Percentiles rank a stretch among this genome's conserved stretches.
phyloP scores from a whole-genome alignment of 2,329 filamentous ascomycete genomes.

The Aspergillus calidoustus region DNA sequence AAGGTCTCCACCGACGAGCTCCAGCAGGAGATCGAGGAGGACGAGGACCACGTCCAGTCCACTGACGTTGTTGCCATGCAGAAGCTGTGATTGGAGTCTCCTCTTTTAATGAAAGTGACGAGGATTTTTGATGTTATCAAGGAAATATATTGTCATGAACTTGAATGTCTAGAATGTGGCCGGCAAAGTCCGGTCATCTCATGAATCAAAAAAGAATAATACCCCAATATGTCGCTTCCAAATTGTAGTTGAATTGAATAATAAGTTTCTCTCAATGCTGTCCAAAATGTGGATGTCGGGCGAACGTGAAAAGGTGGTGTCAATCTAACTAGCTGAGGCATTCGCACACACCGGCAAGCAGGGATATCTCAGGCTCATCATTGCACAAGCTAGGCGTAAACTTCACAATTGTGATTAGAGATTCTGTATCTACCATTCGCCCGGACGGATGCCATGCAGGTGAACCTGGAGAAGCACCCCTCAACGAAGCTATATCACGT shows the following conservation, averaged over 20 bases:
- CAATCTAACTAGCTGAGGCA: background rate
- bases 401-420: background rate
- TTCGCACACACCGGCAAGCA: background rate
- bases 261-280: background rate
- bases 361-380: background rate
- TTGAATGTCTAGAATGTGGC: conserved; percentile 35
- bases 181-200: conserved; percentile 30
- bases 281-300: background rate
- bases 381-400: background rate
- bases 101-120: conserved; percentile 40
- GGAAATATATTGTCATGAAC: conserved; percentile 44
- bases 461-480: too few species aligned
- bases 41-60: conserved; percentile 97
- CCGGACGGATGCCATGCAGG: too few species aligned
- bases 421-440: background rate
- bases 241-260: background rate
- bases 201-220: conserved; percentile 36
- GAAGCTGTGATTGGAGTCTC: conserved; percentile 71
- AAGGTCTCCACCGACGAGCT: conserved; percentile 89
- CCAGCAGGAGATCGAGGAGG: conserved; percentile 79
- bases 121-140: conserved; percentile 41
- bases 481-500: background rate
- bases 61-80: conserved; percentile 89
- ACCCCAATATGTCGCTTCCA: conserved; percentile 18
- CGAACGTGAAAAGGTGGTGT: background rate